A percentile compares a stretch with the other conserved stretches of the same genome.
Conservation (phyloP, 2,329 filamentous ascomycete genomes). For the Ophiocordyceps unilateralis region DNA sequence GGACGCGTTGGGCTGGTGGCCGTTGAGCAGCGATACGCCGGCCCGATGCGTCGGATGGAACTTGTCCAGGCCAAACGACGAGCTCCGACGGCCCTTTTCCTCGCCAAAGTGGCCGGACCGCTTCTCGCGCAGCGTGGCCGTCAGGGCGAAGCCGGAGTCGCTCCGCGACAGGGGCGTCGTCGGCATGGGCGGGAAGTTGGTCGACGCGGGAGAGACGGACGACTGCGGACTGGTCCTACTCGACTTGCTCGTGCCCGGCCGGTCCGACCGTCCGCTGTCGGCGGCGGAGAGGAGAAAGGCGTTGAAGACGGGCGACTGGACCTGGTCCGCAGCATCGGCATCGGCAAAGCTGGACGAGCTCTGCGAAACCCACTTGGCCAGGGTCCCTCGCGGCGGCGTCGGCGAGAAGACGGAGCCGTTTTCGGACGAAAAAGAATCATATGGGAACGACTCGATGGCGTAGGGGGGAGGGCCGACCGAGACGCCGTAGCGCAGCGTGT, state of each 20-base stretch:
- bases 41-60: conserved; percentile 50
- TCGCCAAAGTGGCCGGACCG: conserved; percentile 82
- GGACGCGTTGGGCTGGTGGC: conserved; percentile 41
- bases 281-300: conserved; percentile 66
- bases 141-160: conserved; percentile 79
- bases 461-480: conserved; percentile 80
- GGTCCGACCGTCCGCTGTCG: conserved; percentile 48
- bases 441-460: conserved; percentile 81
- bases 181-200: conserved; percentile 59
- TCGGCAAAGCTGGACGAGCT: conserved; percentile 80
- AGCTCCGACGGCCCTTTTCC: conserved; percentile 63
- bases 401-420: conserved; percentile 65
- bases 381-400: conserved; percentile 48
- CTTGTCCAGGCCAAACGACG: conserved; percentile 74
- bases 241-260: conserved; percentile 60
- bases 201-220: conserved; percentile 60
- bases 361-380: conserved; percentile 75
- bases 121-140: conserved; percentile 80
- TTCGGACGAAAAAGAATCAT: conserved; percentile 79
- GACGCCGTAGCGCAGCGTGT: conserved; percentile 75
- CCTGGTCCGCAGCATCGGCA: conserved; percentile 30
- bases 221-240: conserved; percentile 43
- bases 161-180: conserved; percentile 69
- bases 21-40: conserved; percentile 56
- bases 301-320: conserved; percentile 65